phyloP scores from a whole-genome alignment of 2,329 filamentous ascomycete species.

The Botrytis galanthina region DNA sequence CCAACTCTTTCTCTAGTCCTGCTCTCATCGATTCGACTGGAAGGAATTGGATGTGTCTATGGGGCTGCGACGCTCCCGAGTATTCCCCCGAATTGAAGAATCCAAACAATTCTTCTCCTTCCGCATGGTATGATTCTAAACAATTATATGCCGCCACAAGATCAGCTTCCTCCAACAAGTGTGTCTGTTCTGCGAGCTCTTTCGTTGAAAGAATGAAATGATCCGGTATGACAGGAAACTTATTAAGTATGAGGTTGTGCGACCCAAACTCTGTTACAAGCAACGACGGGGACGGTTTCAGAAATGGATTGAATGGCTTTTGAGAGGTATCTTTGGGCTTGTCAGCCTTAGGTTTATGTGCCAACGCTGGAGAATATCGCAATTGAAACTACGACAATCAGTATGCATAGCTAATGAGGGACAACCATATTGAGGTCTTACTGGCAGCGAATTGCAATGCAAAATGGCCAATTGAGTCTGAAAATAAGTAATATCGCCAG shows the following conservation, averaged over 20 bases:
- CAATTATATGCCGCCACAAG: slow-evolving; percentile 61
- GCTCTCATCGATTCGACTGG: slow-evolving; percentile 62
- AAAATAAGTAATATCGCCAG: slow-evolving; percentile 35
- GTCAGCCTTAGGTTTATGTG: slow-evolving; percentile 59
- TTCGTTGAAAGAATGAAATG: slow-evolving; percentile 71
- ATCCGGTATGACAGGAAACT: slow-evolving; percentile 67
- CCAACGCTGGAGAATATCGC: slow-evolving; percentile 66
- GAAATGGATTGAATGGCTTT: slow-evolving; percentile 61
- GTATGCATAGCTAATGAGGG: neutral
- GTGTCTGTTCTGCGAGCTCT: slow-evolving; percentile 61
- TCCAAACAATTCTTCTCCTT: slow-evolving; percentile 42
- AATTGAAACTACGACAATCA: slow-evolving; percentile 61
- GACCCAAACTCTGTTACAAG: slow-evolving; percentile 54
- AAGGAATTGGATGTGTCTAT: slow-evolving; percentile 70
- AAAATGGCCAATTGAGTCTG: slow-evolving; percentile 36
- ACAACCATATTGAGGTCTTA: slow-evolving; percentile 22
- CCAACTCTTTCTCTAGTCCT: slow-evolving; percentile 39
- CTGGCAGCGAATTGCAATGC: slow-evolving; percentile 32
- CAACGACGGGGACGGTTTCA: slow-evolving; percentile 52
- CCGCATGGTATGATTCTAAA: slow-evolving; percentile 49
- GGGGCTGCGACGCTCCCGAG: slow-evolving; percentile 69
- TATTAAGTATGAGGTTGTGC: slow-evolving; percentile 70
- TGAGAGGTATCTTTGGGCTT: slow-evolving; percentile 32
- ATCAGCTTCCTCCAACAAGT: slow-evolving; percentile 59
- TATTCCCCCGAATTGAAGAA: slow-evolving; percentile 60